phyloP scores from a whole-genome alignment of 306 rosid species.

The Hippophae rhamnoides region DNA sequence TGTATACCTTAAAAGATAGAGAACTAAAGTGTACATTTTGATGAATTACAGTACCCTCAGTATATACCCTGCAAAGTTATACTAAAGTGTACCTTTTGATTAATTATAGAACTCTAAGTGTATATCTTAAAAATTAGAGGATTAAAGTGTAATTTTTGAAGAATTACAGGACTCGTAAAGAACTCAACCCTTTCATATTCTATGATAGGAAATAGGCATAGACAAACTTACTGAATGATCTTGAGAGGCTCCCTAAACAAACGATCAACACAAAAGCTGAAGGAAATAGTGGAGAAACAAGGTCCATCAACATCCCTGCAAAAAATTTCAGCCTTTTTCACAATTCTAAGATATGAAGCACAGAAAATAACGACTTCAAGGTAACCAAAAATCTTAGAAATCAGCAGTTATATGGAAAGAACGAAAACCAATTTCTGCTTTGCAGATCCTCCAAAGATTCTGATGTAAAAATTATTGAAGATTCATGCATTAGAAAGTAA shows the following conservation, averaged over 20 bases:
- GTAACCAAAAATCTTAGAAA: background rate
- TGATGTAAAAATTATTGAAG: background rate
- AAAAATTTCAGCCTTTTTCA: constrained; percentile 16
- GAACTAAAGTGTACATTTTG: too few species aligned
- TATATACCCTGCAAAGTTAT: too few species aligned
- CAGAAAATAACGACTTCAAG: background rate
- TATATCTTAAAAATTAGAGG: too few species aligned
- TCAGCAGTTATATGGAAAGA: background rate
- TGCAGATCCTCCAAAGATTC: background rate
- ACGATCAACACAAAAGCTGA: constrained; percentile 77
- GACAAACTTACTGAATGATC: constrained; percentile 90
- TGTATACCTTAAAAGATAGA: too few species aligned
- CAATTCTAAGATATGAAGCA: constrained; percentile 11
- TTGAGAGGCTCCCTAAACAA: constrained; percentile 88
- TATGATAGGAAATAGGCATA: background rate
- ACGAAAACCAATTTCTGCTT: background rate
- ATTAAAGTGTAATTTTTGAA: too few species aligned
- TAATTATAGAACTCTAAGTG: too few species aligned
- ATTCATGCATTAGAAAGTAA: too few species aligned
- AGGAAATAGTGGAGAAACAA: constrained; percentile 82
- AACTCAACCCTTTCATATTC: too few species aligned
- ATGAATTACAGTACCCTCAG: too few species aligned
- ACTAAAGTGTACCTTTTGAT: too few species aligned
- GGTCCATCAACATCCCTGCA: constrained; percentile 99
- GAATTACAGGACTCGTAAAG: too few species aligned